phyloP scores from a whole-genome alignment of 768 basidiomycete genomes.

The Termitomyces sp. region DNA sequence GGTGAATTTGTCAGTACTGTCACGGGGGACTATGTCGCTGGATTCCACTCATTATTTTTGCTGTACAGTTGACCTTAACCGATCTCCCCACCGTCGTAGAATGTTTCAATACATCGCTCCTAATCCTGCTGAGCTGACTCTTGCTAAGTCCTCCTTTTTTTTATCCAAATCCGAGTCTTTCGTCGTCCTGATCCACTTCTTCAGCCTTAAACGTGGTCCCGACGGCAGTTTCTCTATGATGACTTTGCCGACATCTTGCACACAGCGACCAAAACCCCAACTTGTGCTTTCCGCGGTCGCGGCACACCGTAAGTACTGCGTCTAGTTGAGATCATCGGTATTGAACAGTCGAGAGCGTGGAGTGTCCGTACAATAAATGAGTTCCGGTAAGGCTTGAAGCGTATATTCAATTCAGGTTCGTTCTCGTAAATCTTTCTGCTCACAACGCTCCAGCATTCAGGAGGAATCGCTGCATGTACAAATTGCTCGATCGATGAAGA shows the following conservation, averaged over 20 bases:
- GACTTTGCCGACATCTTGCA: constrained; percentile 46
- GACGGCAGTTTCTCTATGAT: constrained; percentile 48
- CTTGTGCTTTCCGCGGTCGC: constrained; percentile 45
- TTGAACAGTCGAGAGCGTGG: constrained; percentile 51
- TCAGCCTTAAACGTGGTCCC: constrained; percentile 37
- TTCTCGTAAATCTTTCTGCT: not conserved
- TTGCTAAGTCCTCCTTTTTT: constrained; percentile 25
- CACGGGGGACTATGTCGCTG: constrained; percentile 55
- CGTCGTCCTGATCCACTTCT: not conserved
- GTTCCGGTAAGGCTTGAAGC: constrained; percentile 30
- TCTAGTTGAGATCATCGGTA: constrained; percentile 53
- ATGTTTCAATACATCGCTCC: constrained; percentile 11
- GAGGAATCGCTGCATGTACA: constrained; percentile 33
- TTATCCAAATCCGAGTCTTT: no score
- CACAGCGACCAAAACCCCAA: constrained; percentile 40
- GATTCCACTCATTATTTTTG: constrained; percentile 31
- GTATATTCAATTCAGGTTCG: not conserved
- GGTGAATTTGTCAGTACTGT: constrained; percentile 53
- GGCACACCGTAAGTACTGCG: constrained; percentile 43
- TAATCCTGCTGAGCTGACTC: constrained; percentile 36
- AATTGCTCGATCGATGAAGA: not conserved
- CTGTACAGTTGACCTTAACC: constrained; percentile 12
- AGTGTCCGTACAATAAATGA: constrained; percentile 56
- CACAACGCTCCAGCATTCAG: constrained; percentile 26
- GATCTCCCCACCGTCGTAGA: constrained; percentile 19